Conservation (phyloP, 805 yeast genomes). For the Zygoascus biomembranicola region DNA sequence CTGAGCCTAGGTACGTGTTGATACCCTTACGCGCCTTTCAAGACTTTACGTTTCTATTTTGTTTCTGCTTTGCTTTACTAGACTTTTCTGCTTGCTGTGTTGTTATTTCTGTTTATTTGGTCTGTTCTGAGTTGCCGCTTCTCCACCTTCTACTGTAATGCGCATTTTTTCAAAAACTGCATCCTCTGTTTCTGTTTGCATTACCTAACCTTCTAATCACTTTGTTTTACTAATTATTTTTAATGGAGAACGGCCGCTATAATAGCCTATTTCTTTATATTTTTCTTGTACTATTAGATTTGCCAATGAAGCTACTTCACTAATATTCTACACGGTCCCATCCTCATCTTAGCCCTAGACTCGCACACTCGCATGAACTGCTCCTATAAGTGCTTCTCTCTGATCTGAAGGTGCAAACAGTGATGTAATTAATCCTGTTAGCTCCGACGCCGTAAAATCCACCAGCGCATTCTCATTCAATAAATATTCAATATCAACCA, state of each 20-base stretch:
- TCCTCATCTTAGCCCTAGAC: neutral
- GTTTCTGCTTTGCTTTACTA: neutral
- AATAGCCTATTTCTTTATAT: neutral
- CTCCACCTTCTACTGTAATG: neutral
- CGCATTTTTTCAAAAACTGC: neutral
- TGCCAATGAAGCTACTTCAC: neutral
- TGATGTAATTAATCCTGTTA: slow-evolving; percentile 24
- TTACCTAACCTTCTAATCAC: neutral
- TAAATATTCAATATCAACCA: slow-evolving; percentile 25
- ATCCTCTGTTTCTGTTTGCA: neutral
- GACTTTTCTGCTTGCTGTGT: neutral
- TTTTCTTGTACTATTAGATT: neutral
- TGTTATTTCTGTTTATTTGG: neutral
- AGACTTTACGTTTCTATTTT: neutral
- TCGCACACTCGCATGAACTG: slow-evolving; percentile 7
- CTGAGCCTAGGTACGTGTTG: slow-evolving; percentile 12
- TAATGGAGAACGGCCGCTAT: neutral
- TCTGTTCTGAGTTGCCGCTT: neutral
- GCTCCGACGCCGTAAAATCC: slow-evolving; percentile 27
- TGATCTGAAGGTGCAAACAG: slow-evolving; percentile 28
- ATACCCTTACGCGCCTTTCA: neutral
- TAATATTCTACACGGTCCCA: neutral
- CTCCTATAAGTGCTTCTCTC: slow-evolving; percentile 21
- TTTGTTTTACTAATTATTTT: slow-evolving; percentile 1
- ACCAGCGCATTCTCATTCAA: slow-evolving; percentile 22